Conservation (phyloP, 768 basidiomycete species). For the Tylopilus balloui region DNA sequence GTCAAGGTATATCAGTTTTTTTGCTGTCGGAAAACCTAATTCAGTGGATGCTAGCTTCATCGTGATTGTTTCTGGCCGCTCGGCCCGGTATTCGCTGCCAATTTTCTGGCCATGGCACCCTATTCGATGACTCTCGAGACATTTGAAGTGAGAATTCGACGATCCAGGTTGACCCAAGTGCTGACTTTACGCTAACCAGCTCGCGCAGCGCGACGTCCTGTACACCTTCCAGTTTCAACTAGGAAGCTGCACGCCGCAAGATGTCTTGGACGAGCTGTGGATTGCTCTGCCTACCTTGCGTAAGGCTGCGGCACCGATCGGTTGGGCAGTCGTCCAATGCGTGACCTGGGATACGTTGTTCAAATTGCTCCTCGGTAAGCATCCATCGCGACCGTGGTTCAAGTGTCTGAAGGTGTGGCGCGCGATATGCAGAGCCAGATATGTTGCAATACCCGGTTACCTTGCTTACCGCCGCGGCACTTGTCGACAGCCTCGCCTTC, state of each 20-base stretch:
- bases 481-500: conserved; percentile 43
- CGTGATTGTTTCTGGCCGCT: conserved; percentile 59
- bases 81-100: conserved; percentile 44
- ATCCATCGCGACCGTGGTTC: neutral
- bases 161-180: neutral
- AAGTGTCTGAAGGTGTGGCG: neutral
- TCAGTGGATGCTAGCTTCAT: conserved; percentile 44
- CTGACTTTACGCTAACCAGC: conserved; percentile 29
- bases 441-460: conserved; percentile 50
- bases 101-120: conserved; percentile 50
- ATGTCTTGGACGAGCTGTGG: conserved; percentile 57
- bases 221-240: conserved; percentile 43
- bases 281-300: conserved; percentile 49
- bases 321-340: conserved; percentile 45
- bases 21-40: neutral
- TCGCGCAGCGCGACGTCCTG: conserved; percentile 54
- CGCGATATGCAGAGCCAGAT: conserved; percentile 45
- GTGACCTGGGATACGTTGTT: conserved; percentile 51
- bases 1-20: conserved; percentile 46
- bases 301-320: conserved; percentile 31
- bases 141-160: conserved; percentile 45
- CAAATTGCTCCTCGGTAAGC: conserved; percentile 37
- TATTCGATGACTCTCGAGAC: conserved; percentile 42
- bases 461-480: conserved; percentile 48
- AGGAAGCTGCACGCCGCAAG: conserved; percentile 48